Evolutionary conservation across 2,329 filamentous ascomycete genomes (phyloP).

Genomic region (Colletotrichum falcatum): DNA sequence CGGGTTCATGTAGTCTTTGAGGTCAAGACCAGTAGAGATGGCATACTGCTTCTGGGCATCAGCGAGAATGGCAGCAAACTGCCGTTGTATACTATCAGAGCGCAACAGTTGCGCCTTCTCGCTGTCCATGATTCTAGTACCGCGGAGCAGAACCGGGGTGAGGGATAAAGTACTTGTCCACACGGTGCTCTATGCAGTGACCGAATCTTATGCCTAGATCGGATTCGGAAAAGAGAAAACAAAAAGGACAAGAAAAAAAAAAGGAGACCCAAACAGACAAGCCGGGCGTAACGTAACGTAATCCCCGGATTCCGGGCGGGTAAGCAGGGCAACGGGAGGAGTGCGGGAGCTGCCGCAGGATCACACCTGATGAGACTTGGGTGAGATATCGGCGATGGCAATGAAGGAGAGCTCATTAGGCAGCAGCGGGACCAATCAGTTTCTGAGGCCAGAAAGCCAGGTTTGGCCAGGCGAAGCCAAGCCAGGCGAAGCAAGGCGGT

Average conservation of each 20-base stretch:
- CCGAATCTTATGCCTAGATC: neutral
- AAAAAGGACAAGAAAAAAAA: neutral
- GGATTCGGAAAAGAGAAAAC: too few relatives aligned
- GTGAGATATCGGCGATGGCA: neutral
- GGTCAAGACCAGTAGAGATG: conserved; percentile 46
- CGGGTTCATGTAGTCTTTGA: conserved; percentile 50
- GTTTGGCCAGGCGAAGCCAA: neutral
- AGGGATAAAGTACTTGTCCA: neutral
- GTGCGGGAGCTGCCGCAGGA: conserved; percentile 27
- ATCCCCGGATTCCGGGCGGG: neutral
- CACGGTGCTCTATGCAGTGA: neutral
- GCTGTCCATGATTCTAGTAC: conserved; percentile 24
- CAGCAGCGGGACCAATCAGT: conserved; percentile 4
- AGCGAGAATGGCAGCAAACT: conserved; percentile 48
- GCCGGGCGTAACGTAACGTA: neutral
- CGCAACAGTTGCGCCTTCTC: conserved; percentile 28
- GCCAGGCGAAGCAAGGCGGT: conserved; percentile 28
- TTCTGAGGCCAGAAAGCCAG: conserved; percentile 8
- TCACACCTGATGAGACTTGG: conserved; percentile 3
- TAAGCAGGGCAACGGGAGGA: conserved; percentile 16
- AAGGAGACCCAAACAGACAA: neutral
- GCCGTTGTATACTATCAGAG: conserved; percentile 33
- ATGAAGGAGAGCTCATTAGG: neutral
- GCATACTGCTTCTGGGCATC: conserved; percentile 51
- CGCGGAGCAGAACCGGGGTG: neutral